Base-by-base conservation (phyloP, 1,284 basidiomycete genomes). In the Apiotrichum brassicae region DNA sequence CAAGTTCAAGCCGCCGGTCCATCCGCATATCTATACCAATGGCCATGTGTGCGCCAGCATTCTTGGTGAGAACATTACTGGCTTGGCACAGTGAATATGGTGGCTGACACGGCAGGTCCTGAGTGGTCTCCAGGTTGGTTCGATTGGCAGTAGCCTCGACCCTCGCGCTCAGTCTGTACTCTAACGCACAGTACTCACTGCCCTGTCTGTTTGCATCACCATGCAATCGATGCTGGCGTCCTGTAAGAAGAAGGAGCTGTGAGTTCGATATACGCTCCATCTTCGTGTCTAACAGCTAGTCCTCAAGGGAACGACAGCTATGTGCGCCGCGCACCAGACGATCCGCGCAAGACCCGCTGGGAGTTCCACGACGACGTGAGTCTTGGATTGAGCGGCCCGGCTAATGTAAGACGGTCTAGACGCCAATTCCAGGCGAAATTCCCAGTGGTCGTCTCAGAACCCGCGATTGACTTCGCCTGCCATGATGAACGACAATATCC, bases 181-280 rank as follows among this genome's bases (percentile, higher is more conserved):
- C 28, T 33, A 14, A 20, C 39, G 11, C n/a, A 14, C 46, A 64
- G 74, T 75, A 0, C 56, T 76, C 18, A 75, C 67, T 28, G 68
- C 70, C 6, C 61, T 71, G 7, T 60, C 67, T 6, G 58, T 76
- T 4, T 71, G 73, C 48, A 65, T 76, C 19, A 75, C 74, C 1
- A 69, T 76, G 63, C 75, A 76, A 53, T 68, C 63, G 9, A 76
- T 76, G 73, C 58, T 76, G 5, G 74, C 75, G 4, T 71, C 68
- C 2, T 69, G 66, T 53, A 72, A 66, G 59, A 71, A 70, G 59
- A 68, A 66, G 46, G 63, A 64, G 44, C 53, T 62, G 71, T 72
- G 34, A 52, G 70, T 44, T 0, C n/a, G n/a, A 30, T 25, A 5
- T 7, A n/a, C n/a, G 11, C 25, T 24, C 19, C 28, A 22, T 24